Base-by-base conservation (phyloP, 1,284 basidiomycete genomes). In the Entoloma clypeatum region DNA sequence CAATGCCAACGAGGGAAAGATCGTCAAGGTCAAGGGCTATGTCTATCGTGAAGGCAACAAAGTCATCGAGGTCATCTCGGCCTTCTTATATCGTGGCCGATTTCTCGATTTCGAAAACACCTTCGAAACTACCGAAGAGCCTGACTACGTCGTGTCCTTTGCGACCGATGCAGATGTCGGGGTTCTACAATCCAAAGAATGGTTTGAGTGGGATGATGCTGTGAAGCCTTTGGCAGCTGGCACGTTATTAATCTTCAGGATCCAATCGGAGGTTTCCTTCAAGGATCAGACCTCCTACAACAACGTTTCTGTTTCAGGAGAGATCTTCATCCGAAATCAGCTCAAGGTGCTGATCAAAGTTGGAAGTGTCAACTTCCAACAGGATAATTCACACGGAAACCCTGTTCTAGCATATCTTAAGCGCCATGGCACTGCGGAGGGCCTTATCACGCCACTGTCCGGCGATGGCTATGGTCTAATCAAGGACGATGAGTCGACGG, bases 151-250 rank as follows among this genome's bases (percentile, higher is more conserved):
- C 32, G 85, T 99, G 33, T 71, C 81, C 32, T 59, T 97, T 51
- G 71, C 75, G 40, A 82, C 77, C 22, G 86, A 92, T 51, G 86
- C 91, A 1, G 80, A 79, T 31, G 85, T 96, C 49, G 92, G 92
- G 37, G 91, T 99, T 13, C 71, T 99, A 10, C 81, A 89, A 59
- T 92, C 91, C 45, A 99, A 99, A 74, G 89, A 95, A 61, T 99
- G 96, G 95, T 95, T 99, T 65, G 82, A 87, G 44, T 98, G 94
- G 95, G 82, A 88, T 43, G 83, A 95, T 58, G 83, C 89, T 41
- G 72, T 81, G 6, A 77, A 80, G 47, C 83, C 90, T 27, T 81
- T 93, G 29, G 69, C 79, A 43, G 78, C 87, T 8, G 92, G 92
- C 29, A 86, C 86, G 30, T 79, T 77, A 2, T 81, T 99, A 39